A percentile compares a stretch with the other conserved stretches of the same genome.
These are phyloP conservation scores for Psilocybe azurescens DNA, from an alignment of 768 basidiomycete genomes.

Conservation along the genomic window DNA sequence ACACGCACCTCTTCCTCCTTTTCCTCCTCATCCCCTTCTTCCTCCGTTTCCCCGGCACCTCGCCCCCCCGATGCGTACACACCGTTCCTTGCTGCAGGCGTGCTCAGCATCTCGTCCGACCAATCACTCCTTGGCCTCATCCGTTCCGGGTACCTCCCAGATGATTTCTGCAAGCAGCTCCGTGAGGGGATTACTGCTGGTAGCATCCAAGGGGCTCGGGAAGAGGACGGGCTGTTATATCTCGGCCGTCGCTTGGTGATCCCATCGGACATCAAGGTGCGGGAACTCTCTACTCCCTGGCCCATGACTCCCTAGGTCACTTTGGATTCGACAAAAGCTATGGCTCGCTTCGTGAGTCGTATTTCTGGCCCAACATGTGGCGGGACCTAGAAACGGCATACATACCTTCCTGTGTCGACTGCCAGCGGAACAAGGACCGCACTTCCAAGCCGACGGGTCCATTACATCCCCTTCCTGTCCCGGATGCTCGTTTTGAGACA, in stretches of 20 bases:
- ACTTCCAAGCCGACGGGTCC: slow-evolving; percentile 36
- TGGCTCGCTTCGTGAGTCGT: slow-evolving; percentile 22
- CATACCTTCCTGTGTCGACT: slow-evolving; percentile 36
- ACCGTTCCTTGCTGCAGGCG: not conserved
- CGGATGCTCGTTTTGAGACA: slow-evolving; percentile 13
- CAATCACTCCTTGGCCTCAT: not conserved
- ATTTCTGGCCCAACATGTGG: slow-evolving; percentile 44
- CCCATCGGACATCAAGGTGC: slow-evolving; percentile 23
- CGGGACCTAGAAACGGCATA: slow-evolving; percentile 35
- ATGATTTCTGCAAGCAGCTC: not conserved
- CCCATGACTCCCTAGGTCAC: slow-evolving; percentile 36
- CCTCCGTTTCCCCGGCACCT: no score
- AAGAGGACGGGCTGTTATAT: slow-evolving; percentile 25
- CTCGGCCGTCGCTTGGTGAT: slow-evolving; percentile 28
- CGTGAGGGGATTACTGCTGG: no score
- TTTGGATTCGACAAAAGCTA: slow-evolving; percentile 41
- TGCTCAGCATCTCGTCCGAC: not conserved
- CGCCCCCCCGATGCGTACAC: no score
- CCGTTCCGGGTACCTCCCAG: not conserved
- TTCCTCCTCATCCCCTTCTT: no score
- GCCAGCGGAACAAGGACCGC: slow-evolving; percentile 41
- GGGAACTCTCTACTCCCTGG: slow-evolving; percentile 29
- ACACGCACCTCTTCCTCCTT: not conserved
- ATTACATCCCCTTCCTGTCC: slow-evolving; percentile 27
- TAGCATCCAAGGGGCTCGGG: not conserved